phyloP scores from a whole-genome alignment of 1,139 yeast species.

The Tardiomyces digboiensis region DNA sequence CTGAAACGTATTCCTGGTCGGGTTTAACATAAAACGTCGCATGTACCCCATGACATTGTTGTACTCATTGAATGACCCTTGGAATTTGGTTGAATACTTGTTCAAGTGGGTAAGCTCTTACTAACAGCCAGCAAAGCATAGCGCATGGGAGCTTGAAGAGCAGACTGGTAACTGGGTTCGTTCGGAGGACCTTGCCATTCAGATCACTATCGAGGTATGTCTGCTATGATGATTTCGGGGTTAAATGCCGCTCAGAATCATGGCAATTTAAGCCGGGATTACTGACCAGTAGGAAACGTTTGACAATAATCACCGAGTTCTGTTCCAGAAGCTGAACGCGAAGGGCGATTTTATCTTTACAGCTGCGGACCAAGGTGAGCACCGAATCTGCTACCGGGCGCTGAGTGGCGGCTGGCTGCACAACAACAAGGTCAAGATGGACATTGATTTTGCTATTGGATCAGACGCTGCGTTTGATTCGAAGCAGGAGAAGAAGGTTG shows the following conservation, averaged over 20 bases:
- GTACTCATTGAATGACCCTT: too few species aligned
- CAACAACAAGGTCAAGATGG: constrained; percentile 39
- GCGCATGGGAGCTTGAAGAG: constrained; percentile 46
- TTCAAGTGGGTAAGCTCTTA: constrained; percentile 5
- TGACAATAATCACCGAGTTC: constrained; percentile 59
- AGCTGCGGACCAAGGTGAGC: constrained; percentile 65
- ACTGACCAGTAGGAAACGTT: constrained; percentile 41
- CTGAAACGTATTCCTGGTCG: too few species aligned
- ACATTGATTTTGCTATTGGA: constrained; percentile 41
- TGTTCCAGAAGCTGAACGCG: constrained; percentile 51
- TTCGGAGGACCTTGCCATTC: constrained; percentile 36
- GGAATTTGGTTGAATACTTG: too few species aligned
- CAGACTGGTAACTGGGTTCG: constrained; percentile 35
- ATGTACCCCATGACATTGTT: too few species aligned
- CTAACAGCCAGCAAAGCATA: constrained; percentile 31
- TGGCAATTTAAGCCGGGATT: too few species aligned
- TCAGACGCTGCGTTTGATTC: constrained; percentile 41
- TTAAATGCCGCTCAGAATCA: too few species aligned
- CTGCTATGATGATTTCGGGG: too few species aligned
- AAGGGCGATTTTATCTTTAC: constrained; percentile 59
- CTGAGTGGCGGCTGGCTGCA: constrained; percentile 52
- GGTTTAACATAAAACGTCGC: too few species aligned
- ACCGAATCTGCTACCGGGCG: constrained; percentile 61
- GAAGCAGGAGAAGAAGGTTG: constrained; percentile 38
- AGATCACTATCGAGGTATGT: constrained; percentile 38